Evolutionary conservation across 768 basidiomycete species (phyloP).

Genomic region (Mycena rebaudengoi): DNA sequence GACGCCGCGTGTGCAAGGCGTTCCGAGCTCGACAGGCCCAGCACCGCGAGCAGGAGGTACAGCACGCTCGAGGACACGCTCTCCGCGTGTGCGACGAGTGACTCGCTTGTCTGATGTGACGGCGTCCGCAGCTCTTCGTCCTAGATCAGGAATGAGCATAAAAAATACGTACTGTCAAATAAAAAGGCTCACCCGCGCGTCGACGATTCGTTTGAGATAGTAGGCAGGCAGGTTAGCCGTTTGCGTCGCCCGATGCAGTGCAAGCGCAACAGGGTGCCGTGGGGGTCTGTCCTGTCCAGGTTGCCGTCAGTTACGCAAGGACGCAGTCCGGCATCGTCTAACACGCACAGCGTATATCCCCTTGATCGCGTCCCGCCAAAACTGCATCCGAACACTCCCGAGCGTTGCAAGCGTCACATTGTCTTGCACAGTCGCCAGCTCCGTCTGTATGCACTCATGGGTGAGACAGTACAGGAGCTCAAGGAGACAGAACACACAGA

Average conservation of each 20-base stretch:
- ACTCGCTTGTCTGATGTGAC: conserved; percentile 72
- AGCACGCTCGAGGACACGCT: conserved; percentile 81
- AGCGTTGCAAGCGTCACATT: conserved; percentile 75
- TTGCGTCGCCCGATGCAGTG: conserved; percentile 66
- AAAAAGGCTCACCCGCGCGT: conserved; percentile 77
- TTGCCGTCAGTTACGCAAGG: conserved; percentile 27
- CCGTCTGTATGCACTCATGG: conserved; percentile 51
- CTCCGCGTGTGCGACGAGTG: conserved; percentile 78
- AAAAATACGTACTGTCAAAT: conserved; percentile 26
- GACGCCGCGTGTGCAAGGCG: conserved; percentile 80
- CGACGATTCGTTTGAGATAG: conserved; percentile 84
- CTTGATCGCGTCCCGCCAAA: conserved; percentile 86
- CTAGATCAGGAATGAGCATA: conserved; percentile 41
- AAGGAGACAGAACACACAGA: conserved; percentile 62
- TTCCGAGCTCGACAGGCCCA: conserved; percentile 61
- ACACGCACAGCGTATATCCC: conserved; percentile 66
- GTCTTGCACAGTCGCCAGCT: conserved; percentile 81
- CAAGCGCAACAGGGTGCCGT: conserved; percentile 82
- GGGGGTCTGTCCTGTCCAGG: conserved; percentile 77
- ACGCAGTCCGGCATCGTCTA: neutral
- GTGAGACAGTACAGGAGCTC: conserved; percentile 14
- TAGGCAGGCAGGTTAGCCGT: conserved; percentile 66
- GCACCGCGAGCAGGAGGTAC: conserved; percentile 77
- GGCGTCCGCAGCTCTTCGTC: conserved; percentile 72
- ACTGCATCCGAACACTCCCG: conserved; percentile 87